A percentile compares a stretch with the other conserved stretches of the same genome.
Evolutionary conservation across 176 grass and related monocot genomes (phyloP).

Genomic region (Juncus inflexus): DNA sequence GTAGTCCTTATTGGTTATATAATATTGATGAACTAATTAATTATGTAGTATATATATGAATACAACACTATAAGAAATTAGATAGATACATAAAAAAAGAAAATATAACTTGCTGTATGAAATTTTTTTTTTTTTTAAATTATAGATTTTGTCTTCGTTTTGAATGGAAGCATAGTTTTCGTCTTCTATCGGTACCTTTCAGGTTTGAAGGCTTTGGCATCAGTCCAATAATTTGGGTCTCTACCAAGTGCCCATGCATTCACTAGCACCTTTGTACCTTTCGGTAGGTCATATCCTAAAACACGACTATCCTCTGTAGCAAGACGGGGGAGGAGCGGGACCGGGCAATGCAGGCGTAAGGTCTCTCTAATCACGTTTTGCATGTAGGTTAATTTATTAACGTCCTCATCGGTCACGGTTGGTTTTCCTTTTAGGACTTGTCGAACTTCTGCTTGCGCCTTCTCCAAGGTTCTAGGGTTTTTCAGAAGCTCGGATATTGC

Average conservation of each 20-base stretch:
- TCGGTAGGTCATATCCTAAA: constrained; percentile 44
- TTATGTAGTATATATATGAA: no score
- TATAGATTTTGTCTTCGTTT: no score
- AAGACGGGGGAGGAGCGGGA: constrained; percentile 50
- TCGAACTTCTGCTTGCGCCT: constrained; percentile 46
- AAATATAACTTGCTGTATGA: no score
- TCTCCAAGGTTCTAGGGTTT: constrained; percentile 35
- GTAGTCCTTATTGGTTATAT: no score
- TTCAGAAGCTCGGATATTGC: constrained; percentile 44
- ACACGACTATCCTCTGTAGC: constrained; percentile 25
- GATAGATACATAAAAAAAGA: no score
- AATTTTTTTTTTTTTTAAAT: no score
- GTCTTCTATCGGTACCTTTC: constrained; percentile 39
- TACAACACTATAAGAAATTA: no score
- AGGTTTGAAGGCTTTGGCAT: constrained; percentile 24
- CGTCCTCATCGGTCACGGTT: constrained; percentile 10
- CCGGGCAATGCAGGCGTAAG: constrained; percentile 42
- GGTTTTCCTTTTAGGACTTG: constrained; percentile 21
- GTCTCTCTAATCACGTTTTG: constrained; percentile 56
- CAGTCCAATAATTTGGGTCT: constrained; percentile 43
- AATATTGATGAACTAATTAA: no score
- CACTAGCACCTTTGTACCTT: constrained; percentile 34
- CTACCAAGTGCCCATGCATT: constrained; percentile 60
- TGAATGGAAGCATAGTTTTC: no score
- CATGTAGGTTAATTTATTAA: constrained; percentile 35